Conservation (phyloP, 2,329 filamentous ascomycete genomes). For the Aspergillus sp. region DNA sequence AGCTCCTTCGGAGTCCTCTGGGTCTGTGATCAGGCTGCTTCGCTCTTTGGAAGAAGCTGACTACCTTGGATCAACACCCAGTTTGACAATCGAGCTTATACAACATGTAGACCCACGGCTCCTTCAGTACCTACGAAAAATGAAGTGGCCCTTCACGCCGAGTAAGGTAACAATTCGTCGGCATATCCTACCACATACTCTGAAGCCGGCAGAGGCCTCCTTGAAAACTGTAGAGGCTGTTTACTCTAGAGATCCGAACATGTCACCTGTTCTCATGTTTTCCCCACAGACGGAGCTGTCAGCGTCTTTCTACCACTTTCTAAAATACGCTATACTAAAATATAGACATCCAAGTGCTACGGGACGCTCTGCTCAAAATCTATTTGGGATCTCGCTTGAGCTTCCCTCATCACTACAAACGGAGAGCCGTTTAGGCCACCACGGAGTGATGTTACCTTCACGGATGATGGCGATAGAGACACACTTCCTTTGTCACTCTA, state of each 20-base stretch:
- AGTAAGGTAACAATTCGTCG: slow-evolving; percentile 67
- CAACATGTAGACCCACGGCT: slow-evolving; percentile 65
- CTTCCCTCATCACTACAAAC: slow-evolving; percentile 63
- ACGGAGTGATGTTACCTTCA: slow-evolving; percentile 1
- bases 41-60: slow-evolving; percentile 74
- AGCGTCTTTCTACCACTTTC: slow-evolving; percentile 79
- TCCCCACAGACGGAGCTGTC: slow-evolving; percentile 79
- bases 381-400: slow-evolving; percentile 80
- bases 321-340: slow-evolving; percentile 74
- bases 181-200: slow-evolving; percentile 61
- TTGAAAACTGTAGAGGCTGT: slow-evolving; percentile 81
- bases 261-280: slow-evolving; percentile 79
- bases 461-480: slow-evolving; percentile 23
- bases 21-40: slow-evolving; percentile 73
- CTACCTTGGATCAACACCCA: slow-evolving; percentile 68
- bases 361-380: slow-evolving; percentile 47
- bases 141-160: slow-evolving; percentile 66
- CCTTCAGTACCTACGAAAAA: slow-evolving; percentile 60
- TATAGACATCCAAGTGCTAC: slow-evolving; percentile 67
- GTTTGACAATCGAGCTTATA: slow-evolving; percentile 82
- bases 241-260: slow-evolving; percentile 66
- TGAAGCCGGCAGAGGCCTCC: slow-evolving; percentile 69
- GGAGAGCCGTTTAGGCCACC: slow-evolving; percentile 56
- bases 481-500: slow-evolving; percentile 68
- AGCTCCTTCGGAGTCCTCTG: slow-evolving; percentile 67